Percentiles rank a stretch among this genome's conserved stretches.
Conservation (phyloP, 805 yeast genomes). For the Barnettozyma populi region DNA sequence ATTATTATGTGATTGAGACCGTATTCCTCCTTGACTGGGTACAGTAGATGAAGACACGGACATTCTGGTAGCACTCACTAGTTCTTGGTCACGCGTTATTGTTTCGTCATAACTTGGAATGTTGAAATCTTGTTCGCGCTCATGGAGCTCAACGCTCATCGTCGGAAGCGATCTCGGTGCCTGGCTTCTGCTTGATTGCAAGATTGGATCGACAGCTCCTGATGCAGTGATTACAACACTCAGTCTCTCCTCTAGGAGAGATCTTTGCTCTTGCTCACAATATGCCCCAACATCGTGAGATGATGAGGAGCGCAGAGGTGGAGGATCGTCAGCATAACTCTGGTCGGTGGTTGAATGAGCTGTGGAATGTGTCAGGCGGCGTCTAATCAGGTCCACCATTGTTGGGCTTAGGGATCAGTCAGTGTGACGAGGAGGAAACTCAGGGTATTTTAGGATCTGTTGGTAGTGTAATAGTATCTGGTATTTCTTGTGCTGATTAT, state of each 20-base stretch:
- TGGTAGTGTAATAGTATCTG: neutral
- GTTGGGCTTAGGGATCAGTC: neutral
- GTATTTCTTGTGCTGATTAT: neutral
- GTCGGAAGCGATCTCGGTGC: neutral
- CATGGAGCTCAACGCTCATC: neutral
- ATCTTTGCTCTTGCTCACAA: slow-evolving; percentile 9
- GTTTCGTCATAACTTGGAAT: slow-evolving; percentile 15
- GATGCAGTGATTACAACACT: neutral
- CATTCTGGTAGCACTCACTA: slow-evolving; percentile 4
- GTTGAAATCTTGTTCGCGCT: slow-evolving; percentile 1
- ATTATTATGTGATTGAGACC: neutral
- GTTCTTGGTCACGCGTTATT: slow-evolving; percentile 5
- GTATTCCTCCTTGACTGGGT: neutral
- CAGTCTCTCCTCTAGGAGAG: neutral
- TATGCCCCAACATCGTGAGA: slow-evolving; percentile 23
- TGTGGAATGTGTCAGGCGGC: neutral
- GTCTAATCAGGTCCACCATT: slow-evolving; percentile 4
- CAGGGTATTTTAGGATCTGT: neutral
- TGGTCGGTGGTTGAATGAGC: slow-evolving; percentile 18
- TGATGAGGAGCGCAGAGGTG: slow-evolving; percentile 30
- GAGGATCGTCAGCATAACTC: slow-evolving; percentile 36
- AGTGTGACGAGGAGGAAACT: too few species aligned
- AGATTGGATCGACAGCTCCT: neutral
- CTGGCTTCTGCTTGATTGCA: neutral
- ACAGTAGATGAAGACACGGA: slow-evolving; percentile 1